Evolutionary conservation across 345 rosid species (phyloP).

Genomic region (Noccaea caerulescens): DNA sequence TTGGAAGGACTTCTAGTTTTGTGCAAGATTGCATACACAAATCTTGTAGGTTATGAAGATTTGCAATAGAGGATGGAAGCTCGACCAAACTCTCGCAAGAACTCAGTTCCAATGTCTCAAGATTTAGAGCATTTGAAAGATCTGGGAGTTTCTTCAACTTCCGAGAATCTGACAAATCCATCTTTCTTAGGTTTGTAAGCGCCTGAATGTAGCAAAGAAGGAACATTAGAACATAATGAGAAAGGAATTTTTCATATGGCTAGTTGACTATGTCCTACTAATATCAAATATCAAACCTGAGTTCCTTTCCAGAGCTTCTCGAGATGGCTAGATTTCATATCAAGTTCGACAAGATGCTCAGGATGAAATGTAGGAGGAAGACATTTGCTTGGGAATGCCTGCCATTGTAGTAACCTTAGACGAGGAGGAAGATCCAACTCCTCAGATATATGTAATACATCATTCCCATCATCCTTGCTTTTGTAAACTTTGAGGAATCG

Average conservation of each 20-base stretch:
- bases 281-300: conserved; percentile 14
- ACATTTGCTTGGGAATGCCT: conserved; percentile 17
- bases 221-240: too few relatives aligned
- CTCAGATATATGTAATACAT: neutral
- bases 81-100: conserved; percentile 16
- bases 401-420: conserved; percentile 31
- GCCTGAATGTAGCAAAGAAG: conserved; percentile 18
- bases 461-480: neutral
- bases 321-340: neutral
- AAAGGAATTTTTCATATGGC: too few relatives aligned
- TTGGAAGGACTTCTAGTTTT: neutral
- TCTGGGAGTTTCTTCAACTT: conserved; percentile 35
- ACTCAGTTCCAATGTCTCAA: conserved; percentile 6
- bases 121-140: conserved; percentile 33
- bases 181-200: conserved; percentile 27
- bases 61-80: neutral
- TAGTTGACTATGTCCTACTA: too few relatives aligned
- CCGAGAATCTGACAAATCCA: neutral
- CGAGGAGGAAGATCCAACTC: conserved; percentile 6
- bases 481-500: conserved; percentile 16
- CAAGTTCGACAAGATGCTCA: conserved; percentile 16
- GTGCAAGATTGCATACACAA: neutral
- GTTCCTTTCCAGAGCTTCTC: conserved; percentile 30
- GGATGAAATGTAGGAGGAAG: conserved; percentile 20
- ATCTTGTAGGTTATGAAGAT: neutral